Evolutionary conservation across 192 early-diverging fungal species (phyloP).

Genomic region (Phlyctochytrium planicorne): DNA sequence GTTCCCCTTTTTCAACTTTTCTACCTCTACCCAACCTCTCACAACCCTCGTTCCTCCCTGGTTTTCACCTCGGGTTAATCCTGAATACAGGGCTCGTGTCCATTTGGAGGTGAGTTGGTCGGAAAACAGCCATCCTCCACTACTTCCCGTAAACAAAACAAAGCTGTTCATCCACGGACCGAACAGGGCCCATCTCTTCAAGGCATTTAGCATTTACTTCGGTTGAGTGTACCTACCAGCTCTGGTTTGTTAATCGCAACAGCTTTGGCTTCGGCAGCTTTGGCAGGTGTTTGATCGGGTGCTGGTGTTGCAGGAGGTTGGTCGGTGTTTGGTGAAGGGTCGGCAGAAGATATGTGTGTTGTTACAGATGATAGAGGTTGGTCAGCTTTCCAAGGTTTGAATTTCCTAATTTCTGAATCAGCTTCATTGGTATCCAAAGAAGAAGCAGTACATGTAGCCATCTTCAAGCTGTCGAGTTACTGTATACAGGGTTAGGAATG

Average conservation of each 20-base stretch:
- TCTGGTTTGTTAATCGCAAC: conserved; percentile 27
- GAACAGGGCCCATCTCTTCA: conserved; percentile 69
- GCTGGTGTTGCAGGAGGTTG: conserved; percentile 13
- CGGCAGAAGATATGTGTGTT: conserved; percentile 13
- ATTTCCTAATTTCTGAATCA: conserved; percentile 48
- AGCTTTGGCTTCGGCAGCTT: conserved; percentile 14
- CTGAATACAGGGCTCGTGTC: conserved; percentile 62
- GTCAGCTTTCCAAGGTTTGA: conserved; percentile 52
- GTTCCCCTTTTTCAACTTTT: conserved; percentile 45
- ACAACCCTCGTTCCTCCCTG: conserved; percentile 65
- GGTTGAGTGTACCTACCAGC: conserved; percentile 10
- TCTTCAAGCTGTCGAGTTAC: conserved; percentile 76
- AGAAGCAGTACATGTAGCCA: conserved; percentile 62
- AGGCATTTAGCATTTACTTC: background rate
- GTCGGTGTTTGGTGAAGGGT: conserved; percentile 1
- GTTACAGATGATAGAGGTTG: background rate
- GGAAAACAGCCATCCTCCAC: conserved; percentile 62
- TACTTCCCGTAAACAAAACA: conserved; percentile 65
- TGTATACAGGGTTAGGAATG: background rate
- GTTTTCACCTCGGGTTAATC: conserved; percentile 23
- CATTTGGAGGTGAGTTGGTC: conserved; percentile 63
- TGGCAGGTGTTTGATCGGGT: too few relatives aligned
- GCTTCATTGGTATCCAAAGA: background rate
- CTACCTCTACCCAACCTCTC: conserved; percentile 74
- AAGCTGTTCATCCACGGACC: conserved; percentile 78